Evolutionary conservation across 2,329 filamentous ascomycete species (phyloP).

Genomic region (Chaetomium strumarium): DNA sequence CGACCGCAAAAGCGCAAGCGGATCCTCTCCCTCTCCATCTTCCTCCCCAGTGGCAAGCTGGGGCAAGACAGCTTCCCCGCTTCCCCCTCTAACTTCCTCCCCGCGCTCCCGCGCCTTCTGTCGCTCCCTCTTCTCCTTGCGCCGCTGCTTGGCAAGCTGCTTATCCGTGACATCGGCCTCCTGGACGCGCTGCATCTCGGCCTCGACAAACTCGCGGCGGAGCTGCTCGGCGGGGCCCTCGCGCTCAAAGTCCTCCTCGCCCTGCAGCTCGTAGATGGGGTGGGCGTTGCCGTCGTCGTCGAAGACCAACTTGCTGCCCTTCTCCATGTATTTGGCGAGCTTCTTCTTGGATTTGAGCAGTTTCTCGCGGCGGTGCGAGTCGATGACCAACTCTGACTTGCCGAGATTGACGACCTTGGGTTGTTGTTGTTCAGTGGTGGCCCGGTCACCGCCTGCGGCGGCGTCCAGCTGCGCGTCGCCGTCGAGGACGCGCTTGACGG

Average conservation of each 20-base stretch:
- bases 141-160: slow-evolving; percentile 69
- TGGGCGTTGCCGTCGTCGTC: slow-evolving; percentile 87
- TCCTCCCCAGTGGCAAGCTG: slow-evolving; percentile 36
- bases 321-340: slow-evolving; percentile 82
- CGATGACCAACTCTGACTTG: slow-evolving; percentile 71
- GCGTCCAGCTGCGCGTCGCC: slow-evolving; percentile 56
- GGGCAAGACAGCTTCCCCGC: slow-evolving; percentile 9
- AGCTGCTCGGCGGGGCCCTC: slow-evolving; percentile 72
- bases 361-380: slow-evolving; percentile 93
- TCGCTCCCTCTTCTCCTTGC: slow-evolving; percentile 68
- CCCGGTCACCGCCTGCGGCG: slow-evolving; percentile 37
- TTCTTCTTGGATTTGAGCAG: slow-evolving; percentile 94
- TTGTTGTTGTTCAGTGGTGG: slow-evolving; percentile 10
- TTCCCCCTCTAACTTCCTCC: slow-evolving; percentile 27
- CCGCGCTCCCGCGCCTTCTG: slow-evolving; percentile 58
- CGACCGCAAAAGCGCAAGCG: slow-evolving; percentile 52
- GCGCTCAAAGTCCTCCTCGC: slow-evolving; percentile 72
- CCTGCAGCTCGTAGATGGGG: slow-evolving; percentile 79
- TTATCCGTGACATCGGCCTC: slow-evolving; percentile 80
- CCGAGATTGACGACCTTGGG: slow-evolving; percentile 60
- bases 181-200: slow-evolving; percentile 64
- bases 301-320: slow-evolving; percentile 78
- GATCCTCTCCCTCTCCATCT: slow-evolving; percentile 50
- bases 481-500: slow-evolving; percentile 80
- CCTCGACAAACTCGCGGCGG: slow-evolving; percentile 69